Evolutionary conservation across 768 basidiomycete species (phyloP), one percentile per base, ranked within the genome.

Genomic region (Tricholoma sp.): DNA sequence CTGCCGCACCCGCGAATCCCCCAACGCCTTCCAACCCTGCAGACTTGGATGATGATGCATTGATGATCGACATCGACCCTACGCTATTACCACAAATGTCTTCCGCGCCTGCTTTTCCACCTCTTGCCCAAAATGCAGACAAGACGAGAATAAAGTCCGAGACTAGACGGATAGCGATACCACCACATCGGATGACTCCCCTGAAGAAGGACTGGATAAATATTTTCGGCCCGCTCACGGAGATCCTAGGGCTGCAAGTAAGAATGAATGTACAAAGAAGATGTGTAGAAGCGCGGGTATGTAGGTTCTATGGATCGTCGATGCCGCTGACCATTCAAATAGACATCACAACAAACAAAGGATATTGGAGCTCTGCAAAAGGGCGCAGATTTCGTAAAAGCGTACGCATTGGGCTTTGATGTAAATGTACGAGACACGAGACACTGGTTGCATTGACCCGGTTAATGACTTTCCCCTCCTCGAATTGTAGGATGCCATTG

Each of bases 141-240:
- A 77, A 79, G 57, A 73, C 81, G 0, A 71, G 78, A 9, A 76
- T 87, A 57, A 92, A 88, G 69, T 86, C 90, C 4, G 96, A 98
- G 72, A 85, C 81, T n/a, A 78, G 96, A 68, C 82, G 92, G 54
- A 84, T 99, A 66, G 78, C 91, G 10, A 90, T 99, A 70, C 97
- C 97, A 11, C 94, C 94, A 8, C 97, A 99, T 71, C 85, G 97
- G 52, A 95, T 98, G 92, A 94, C 94, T 9, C 97, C 97, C 2
- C 72, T 98, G 54, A 96, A 97, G 74, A 92, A 63, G 45, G 66
- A 67, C 41, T 65, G 66, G 64, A 60, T 65, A 35, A 65, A 67
- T 46, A 63, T 67, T 6, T 67, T 98, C 68, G 90, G 93, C 0
- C 97, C 97, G 0, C 76, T 99, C 65, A 95, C 96, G 3, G 96